These are phyloP conservation scores for Metarhizium sp. DNA, from an alignment of 2,329 filamentous ascomycete species.

Conservation along the genomic window DNA sequence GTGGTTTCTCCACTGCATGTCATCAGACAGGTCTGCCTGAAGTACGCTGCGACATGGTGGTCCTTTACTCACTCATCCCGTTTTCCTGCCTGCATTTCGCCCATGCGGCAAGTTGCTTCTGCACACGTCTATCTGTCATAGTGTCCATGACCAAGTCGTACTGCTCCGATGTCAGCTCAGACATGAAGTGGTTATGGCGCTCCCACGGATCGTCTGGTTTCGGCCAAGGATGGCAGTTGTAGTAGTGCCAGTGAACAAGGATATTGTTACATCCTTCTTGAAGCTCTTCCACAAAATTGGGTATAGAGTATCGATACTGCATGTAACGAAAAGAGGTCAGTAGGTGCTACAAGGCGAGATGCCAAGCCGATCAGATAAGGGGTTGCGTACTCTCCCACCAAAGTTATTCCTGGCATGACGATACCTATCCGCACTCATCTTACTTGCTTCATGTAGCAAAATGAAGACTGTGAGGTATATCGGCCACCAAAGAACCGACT, in stretches of 20 bases:
- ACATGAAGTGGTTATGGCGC: constrained; percentile 17
- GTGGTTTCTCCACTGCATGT: not conserved
- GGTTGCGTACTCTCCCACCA: constrained; percentile 13
- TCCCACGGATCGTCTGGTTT: constrained; percentile 16
- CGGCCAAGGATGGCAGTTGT: constrained; percentile 25
- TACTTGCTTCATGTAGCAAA: constrained; percentile 31
- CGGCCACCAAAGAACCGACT: constrained; percentile 20
- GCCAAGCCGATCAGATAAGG: not conserved
- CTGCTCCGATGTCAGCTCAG: constrained; percentile 22
- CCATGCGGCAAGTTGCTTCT: constrained; percentile 17
- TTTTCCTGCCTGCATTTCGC: constrained; percentile 14
- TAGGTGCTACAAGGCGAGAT: not conserved
- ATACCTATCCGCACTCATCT: constrained; percentile 29
- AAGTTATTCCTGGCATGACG: constrained; percentile 31
- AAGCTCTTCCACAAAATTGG: constrained; percentile 30
- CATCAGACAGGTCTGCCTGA: not conserved
- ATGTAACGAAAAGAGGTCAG: not conserved
- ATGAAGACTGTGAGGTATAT: constrained; percentile 32
- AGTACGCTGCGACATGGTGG: not conserved
- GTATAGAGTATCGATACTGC: constrained; percentile 28
- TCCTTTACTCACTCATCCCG: constrained; percentile 11
- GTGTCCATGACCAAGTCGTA: constrained; percentile 22
- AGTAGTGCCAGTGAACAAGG: constrained; percentile 42
- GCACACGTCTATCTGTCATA: constrained; percentile 12
- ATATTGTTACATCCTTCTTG: constrained; percentile 37